These are phyloP conservation scores for Euphorbia schlechtendalii DNA, from an alignment of 441 rosid genomes.

Conservation along the genomic window DNA sequence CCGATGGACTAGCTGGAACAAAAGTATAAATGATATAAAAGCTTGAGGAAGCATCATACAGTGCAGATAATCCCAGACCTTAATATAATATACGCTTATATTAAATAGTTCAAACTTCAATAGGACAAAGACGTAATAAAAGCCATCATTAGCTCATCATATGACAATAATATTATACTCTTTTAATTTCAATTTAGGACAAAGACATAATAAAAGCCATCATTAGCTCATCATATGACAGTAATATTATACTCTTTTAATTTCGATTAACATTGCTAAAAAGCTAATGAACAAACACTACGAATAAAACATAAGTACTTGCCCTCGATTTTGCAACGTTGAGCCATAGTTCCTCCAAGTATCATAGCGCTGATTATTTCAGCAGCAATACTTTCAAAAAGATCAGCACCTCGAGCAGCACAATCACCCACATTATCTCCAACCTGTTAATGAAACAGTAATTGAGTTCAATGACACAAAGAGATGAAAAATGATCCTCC, in stretches of 20 bases:
- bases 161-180: background rate
- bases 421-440: slow-evolving; percentile 99
- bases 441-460: slow-evolving; percentile 46
- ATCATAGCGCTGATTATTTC: slow-evolving; percentile 99
- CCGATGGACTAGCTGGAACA: background rate
- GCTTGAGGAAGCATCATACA: slow-evolving; percentile 1
- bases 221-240: background rate
- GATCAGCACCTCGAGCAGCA: slow-evolving; percentile 99
- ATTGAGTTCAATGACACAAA: slow-evolving; percentile 11
- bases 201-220: background rate
- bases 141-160: background rate
- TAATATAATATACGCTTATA: background rate
- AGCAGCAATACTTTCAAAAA: slow-evolving; percentile 98
- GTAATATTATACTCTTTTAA: background rate
- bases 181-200: background rate
- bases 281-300: background rate
- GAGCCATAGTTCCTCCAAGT: slow-evolving; percentile 97
- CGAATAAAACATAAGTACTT: slow-evolving; percentile 18
- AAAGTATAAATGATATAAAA: slow-evolving; percentile 4
- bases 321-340: slow-evolving; percentile 90
- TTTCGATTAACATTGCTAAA: background rate
- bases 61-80: slow-evolving; percentile 1
- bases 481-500: background rate
- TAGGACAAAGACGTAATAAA: background rate
- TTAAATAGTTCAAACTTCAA: slow-evolving; percentile 5